Evolutionary conservation across 306 rosid species (phyloP).

Genomic region (Nissolia schottii): DNA sequence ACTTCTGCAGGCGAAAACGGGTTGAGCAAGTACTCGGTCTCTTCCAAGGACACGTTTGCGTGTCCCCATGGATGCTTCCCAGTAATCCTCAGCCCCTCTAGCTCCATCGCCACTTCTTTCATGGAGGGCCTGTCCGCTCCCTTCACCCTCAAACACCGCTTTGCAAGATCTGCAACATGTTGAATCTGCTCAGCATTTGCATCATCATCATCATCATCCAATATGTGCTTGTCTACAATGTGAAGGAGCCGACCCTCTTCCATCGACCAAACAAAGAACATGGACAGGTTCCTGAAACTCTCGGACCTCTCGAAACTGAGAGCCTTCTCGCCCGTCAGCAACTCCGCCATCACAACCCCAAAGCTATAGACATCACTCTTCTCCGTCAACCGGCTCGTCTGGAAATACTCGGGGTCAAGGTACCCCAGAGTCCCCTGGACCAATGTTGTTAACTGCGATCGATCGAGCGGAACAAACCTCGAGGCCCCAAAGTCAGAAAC

Average conservation of each 20-base stretch:
- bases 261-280: constrained; percentile 24
- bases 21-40: background rate
- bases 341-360: constrained; percentile 36
- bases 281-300: constrained; percentile 12
- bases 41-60: background rate
- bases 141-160: constrained; percentile 12
- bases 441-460: constrained; percentile 24
- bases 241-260: constrained; percentile 21
- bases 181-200: constrained; percentile 21
- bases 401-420: constrained; percentile 33
- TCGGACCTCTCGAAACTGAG: constrained; percentile 8
- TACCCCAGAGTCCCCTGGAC: constrained; percentile 40
- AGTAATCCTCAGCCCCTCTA: constrained; percentile 32
- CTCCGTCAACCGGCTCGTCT: constrained; percentile 33
- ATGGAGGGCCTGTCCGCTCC: constrained; percentile 44
- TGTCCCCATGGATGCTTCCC: background rate
- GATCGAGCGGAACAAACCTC: constrained; percentile 29
- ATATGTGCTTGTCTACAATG: constrained; percentile 24
- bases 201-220: too few relatives aligned
- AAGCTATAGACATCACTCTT: constrained; percentile 51
- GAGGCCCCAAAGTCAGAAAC: constrained; percentile 43
- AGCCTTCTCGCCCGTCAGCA: constrained; percentile 33
- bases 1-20: too few relatives aligned
- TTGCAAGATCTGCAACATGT: constrained; percentile 29
- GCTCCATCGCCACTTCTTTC: constrained; percentile 44